Evolutionary conservation across 805 yeast species (phyloP).

Genomic region (Wickerhamiella occidentalis): DNA sequence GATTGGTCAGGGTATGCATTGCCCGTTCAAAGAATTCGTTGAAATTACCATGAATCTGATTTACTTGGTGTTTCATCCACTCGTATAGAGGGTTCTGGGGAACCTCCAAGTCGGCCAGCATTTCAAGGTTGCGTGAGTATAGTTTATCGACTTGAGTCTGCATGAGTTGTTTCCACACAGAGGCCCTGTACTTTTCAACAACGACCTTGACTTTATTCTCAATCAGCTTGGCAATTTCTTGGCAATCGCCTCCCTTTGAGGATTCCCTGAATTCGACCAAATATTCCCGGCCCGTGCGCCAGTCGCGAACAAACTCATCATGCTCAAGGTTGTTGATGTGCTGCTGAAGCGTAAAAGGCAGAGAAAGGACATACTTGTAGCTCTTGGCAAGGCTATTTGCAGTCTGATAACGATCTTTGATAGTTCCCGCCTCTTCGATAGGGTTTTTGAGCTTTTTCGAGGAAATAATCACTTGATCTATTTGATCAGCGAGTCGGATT

Average conservation of each 20-base stretch:
- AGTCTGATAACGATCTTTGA: constrained; percentile 37
- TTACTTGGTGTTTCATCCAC: constrained; percentile 45
- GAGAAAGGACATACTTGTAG: constrained; percentile 42
- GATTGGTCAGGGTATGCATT: background rate
- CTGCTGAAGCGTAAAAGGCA: constrained; percentile 39
- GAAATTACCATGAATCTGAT: constrained; percentile 31
- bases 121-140: constrained; percentile 34
- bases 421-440: constrained; percentile 38
- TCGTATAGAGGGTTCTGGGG: constrained; percentile 51
- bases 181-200: constrained; percentile 42
- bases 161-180: constrained; percentile 40
- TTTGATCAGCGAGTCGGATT: constrained; percentile 28
- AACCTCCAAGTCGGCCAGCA: constrained; percentile 49
- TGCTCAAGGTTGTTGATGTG: constrained; percentile 42
- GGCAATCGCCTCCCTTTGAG: constrained; percentile 20
- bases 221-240: constrained; percentile 37
- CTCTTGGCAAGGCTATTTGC: constrained; percentile 42
- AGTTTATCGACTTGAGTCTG: constrained; percentile 26
- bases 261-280: constrained; percentile 22
- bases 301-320: constrained; percentile 45
- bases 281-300: constrained; percentile 37
- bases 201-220: constrained; percentile 46
- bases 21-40: constrained; percentile 32
- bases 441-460: constrained; percentile 49
- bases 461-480: constrained; percentile 40